Base-by-base conservation (phyloP, 306 rosid genomes). In the Cyamopsis tetragonoloba region DNA sequence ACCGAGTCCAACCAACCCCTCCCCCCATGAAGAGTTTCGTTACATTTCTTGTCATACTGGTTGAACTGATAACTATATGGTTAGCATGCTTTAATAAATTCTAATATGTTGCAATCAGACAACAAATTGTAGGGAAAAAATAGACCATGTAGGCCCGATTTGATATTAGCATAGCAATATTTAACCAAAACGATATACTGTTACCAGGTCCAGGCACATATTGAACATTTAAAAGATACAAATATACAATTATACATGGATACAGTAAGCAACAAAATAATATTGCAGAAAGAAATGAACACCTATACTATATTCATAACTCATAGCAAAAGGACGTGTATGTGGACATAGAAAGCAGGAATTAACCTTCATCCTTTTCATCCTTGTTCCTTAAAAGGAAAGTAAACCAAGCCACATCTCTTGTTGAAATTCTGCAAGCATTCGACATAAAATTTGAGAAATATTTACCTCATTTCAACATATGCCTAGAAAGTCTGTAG, bases 401-500 rank as follows among this genome's bases (percentile, higher is more conserved):
- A 70, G 77, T 44, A 82, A 55, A 57, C 46, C 46, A 48, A 70
- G 76, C 59, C 27, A 32, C 59, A 74, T 60, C 35, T 47, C 57
- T 57, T 59, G 70, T 7, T 28, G 67, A 78, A 78, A 72, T 62
- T 82, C 86, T 82, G 85, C 82, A 68, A 15, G 57, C 47, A 70
- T 73, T 61, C 51, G 48, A 38, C 28, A 77, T 1, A 30, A 35
- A 51, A 17, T 50, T 22, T 34, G 72, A 48, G 39, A 42, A 44
- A 43, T 62, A 38, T 13, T 49, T 13, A 42, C 6, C 15, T 30
- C 37, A 11, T 47, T 38, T 66, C 50, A 46, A 49, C 5, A 44
- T 12, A 39, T 12, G 67, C 62, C 19, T 12, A 62, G 49, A 24
- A 23, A 43, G 60, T 57, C 44, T 68, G 43, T 4, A 46, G 57